Conservation (phyloP, 176 grass and related monocot species). For the Zea luxurians region DNA sequence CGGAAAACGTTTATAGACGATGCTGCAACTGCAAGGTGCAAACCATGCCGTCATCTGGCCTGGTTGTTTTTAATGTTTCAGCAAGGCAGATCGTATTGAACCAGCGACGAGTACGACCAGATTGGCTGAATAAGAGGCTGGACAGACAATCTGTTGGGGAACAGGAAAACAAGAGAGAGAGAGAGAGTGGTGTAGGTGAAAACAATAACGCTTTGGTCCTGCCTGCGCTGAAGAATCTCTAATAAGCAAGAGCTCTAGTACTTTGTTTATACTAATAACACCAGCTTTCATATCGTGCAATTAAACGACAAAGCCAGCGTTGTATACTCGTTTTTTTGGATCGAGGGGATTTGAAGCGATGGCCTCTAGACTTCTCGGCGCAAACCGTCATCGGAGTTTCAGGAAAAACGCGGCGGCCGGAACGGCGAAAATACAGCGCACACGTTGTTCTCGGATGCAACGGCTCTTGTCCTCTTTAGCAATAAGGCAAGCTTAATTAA, state of each 20-base stretch:
- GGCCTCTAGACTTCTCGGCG: background rate
- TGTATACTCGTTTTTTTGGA: constrained; percentile 22
- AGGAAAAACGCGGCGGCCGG: constrained; percentile 25
- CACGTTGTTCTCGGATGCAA: constrained; percentile 30
- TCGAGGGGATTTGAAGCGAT: constrained; percentile 4
- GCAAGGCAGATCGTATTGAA: constrained; percentile 43
- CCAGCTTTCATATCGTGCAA: constrained; percentile 20
- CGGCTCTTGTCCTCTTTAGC: constrained; percentile 17
- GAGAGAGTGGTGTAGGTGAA: constrained; percentile 25
- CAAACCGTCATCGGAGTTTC: constrained; percentile 33
- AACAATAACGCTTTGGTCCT: constrained; percentile 16
- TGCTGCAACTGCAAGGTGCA: too few species aligned
- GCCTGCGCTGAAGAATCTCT: constrained; percentile 40
- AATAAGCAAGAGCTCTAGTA: constrained; percentile 24
- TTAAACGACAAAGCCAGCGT: constrained; percentile 24
- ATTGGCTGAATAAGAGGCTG: constrained; percentile 33
- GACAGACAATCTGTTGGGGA: too few species aligned
- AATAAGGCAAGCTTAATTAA: constrained; percentile 37
- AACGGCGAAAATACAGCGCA: constrained; percentile 9
- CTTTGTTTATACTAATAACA: constrained; percentile 36
- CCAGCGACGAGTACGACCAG: background rate
- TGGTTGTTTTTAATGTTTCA: constrained; percentile 3
- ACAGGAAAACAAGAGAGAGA: too few species aligned
- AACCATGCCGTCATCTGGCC: constrained; percentile 1
- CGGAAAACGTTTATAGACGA: constrained; percentile 57